Evolutionary conservation across 805 yeast species (phyloP).

Genomic region (Candida dendrica): DNA sequence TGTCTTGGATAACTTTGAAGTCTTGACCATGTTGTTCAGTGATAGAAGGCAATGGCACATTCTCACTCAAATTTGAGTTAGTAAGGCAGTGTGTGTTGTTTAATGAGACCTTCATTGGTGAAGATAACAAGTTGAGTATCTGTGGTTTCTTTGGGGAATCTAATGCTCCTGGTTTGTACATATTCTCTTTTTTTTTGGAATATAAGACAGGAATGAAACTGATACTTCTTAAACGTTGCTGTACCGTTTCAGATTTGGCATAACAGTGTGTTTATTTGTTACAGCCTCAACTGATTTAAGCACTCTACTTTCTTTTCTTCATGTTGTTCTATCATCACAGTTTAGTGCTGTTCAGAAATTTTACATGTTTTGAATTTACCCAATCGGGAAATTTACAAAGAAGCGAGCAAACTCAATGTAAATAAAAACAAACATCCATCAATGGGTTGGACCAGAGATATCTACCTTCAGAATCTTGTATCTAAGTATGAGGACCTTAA

Average conservation of each 20-base stretch:
- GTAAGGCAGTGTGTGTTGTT: not conserved
- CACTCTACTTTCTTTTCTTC: no score
- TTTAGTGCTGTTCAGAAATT: not conserved
- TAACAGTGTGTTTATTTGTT: no score
- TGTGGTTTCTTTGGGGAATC: not conserved
- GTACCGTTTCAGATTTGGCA: no score
- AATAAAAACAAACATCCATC: no score
- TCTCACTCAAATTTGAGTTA: not conserved
- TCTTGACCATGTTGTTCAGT: not conserved
- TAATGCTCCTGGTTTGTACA: not conserved
- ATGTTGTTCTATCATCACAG: not conserved
- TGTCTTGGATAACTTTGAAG: not conserved
- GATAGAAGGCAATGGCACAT: not conserved
- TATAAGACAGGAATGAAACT: no score
- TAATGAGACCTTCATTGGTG: slow-evolving; percentile 17
- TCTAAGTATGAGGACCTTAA: no score
- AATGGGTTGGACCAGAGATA: no score
- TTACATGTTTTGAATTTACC: slow-evolving; percentile 9
- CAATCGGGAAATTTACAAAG: slow-evolving; percentile 9
- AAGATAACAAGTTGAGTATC: slow-evolving; percentile 10
- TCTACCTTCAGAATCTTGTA: no score
- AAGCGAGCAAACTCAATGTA: no score
- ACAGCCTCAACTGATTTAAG: no score
- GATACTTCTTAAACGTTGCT: not conserved
- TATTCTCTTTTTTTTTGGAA: no score